Evolutionary conservation across 2,329 filamentous ascomycete genomes (phyloP), one percentile per base, ranked within the genome.

Genomic region (Aspergillus sp.): DNA sequence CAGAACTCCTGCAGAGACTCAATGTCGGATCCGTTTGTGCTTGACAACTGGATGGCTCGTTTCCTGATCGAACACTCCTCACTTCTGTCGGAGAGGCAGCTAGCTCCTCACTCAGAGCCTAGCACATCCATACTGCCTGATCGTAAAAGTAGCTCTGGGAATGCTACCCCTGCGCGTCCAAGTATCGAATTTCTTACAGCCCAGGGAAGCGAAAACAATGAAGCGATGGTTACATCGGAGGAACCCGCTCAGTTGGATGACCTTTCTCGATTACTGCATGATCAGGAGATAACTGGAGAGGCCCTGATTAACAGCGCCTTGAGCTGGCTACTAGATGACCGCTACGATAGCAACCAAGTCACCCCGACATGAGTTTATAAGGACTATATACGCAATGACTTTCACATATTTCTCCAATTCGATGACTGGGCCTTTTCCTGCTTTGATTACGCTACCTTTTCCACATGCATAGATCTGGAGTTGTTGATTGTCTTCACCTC

Each of bases 321-420:
- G 19, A 59, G 59, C 19, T 66, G 64, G 63, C 52, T 65, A 19
- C 47, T 65, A 19, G 62, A 64, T 35, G 59, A 46, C 12, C 31
- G 40, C 12, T 33, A 19, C 7, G 44, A 21, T 5, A n/a, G 19
- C 7, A 24, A 41, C 19, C 54, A 31, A 2, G 63, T 66, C 46
- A 70, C 74, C 4, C 74, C 74, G 7, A 75, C 64, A 3, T 62
- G 4, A 64, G 4, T 31, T 9, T 4, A 11, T 31, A 31, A 21
- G 19, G 21, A 21, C 21, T 21, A 21, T 21, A 21, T 4, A 21
- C 21, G 21, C 21, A 21, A 21, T 3, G 21, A 21, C 0, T 21
- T 21, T 3, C 21, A 21, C 21, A 21, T 21, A 4, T 21, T 21
- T 0, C 21, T 21, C 21, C 21, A 21, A 21, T 21, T 21, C 21